Conservation (phyloP, 495 filamentous ascomycete genomes). For the Aspergillus baeticus region DNA sequence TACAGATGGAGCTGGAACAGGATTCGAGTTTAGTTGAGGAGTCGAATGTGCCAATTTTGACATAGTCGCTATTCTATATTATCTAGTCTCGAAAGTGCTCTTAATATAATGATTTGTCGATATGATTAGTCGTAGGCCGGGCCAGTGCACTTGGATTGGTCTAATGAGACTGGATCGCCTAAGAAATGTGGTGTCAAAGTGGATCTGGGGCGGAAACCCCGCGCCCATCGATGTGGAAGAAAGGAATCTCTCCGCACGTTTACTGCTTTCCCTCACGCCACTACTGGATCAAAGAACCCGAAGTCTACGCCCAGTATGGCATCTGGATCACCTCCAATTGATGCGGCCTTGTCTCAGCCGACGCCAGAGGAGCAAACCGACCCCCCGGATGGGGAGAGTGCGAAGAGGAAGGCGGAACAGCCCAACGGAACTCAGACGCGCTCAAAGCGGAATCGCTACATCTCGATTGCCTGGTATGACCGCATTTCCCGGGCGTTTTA, state of each 20-base stretch:
- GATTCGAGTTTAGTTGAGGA: background rate
- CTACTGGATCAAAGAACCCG: slow-evolving; percentile 5
- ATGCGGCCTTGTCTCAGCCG: slow-evolving; percentile 24
- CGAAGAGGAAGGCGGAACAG: slow-evolving; percentile 51
- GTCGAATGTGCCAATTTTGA: slow-evolving; percentile 16
- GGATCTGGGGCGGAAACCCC: slow-evolving; percentile 41
- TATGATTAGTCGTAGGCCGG: too few relatives aligned
- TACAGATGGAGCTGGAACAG: background rate
- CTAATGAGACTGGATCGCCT: too few relatives aligned
- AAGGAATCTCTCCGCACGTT: slow-evolving; percentile 48
- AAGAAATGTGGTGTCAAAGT: slow-evolving; percentile 23
- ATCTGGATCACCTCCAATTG: slow-evolving; percentile 40
- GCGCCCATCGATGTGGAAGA: slow-evolving; percentile 17
- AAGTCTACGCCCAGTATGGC: slow-evolving; percentile 27
- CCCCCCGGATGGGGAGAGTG: slow-evolving; percentile 27
- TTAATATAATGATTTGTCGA: too few relatives aligned
- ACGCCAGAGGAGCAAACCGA: slow-evolving; percentile 25
- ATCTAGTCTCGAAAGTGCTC: too few relatives aligned
- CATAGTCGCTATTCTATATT: background rate
- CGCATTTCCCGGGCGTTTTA: background rate
- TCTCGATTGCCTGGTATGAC: slow-evolving; percentile 85
- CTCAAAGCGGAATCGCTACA: slow-evolving; percentile 70
- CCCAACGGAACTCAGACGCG: slow-evolving; percentile 47
- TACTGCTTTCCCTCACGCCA: slow-evolving; percentile 17
- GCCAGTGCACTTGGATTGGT: too few relatives aligned